These are phyloP conservation scores for Elsinoe australis DNA, from an alignment of 2,329 filamentous ascomycete species.

Conservation along the genomic window DNA sequence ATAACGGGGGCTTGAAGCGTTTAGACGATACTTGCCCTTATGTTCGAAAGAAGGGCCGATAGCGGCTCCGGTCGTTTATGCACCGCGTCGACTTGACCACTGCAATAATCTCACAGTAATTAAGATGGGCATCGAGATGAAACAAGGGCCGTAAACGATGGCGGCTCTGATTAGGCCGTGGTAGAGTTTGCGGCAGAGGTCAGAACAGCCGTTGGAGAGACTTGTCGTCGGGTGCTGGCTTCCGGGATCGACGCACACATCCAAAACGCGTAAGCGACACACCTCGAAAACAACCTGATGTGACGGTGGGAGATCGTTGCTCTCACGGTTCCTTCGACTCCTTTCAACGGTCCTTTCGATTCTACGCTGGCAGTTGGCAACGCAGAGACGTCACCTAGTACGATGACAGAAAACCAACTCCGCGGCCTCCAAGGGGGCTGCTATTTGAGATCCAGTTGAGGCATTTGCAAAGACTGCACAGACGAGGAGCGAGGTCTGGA, in stretches of 20 bases:
- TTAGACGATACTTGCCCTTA: neutral
- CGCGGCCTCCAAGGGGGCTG: neutral
- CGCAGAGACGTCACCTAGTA: too few species aligned
- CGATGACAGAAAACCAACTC: too few species aligned
- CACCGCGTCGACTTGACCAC: conserved; percentile 6
- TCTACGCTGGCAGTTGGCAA: conserved; percentile 7
- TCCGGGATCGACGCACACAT: neutral
- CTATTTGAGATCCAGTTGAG: neutral
- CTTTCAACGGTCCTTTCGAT: neutral
- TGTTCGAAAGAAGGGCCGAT: conserved; percentile 1
- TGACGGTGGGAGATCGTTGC: too few species aligned
- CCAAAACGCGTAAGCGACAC: neutral
- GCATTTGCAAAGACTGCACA: neutral
- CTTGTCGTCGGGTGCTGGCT: neutral
- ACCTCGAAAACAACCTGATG: too few species aligned
- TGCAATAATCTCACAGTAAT: neutral
- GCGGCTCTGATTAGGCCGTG: too few species aligned
- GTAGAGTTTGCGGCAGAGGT: neutral
- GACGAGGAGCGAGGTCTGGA: neutral
- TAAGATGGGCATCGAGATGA: neutral
- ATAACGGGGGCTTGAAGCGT: neutral
- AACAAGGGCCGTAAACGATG: neutral
- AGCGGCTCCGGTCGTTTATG: neutral
- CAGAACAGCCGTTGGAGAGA: neutral
- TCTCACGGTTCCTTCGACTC: conserved; percentile 1